Evolutionary conservation across 2,329 filamentous ascomycete genomes (phyloP).

Genomic region (Xylaria hypoxylon): DNA sequence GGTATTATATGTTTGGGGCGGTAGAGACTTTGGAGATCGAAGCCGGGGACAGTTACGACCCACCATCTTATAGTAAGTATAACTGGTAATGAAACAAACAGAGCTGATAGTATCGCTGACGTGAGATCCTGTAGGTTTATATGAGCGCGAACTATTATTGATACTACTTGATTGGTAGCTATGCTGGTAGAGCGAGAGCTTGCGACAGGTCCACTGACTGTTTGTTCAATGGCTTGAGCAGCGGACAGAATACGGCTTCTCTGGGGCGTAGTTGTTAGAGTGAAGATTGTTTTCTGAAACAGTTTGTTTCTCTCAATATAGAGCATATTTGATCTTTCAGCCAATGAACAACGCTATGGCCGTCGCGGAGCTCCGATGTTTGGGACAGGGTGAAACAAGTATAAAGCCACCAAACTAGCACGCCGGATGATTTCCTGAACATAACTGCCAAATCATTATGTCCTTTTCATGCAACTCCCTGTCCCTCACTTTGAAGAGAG

Average conservation of each 20-base stretch:
- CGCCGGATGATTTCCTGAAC: too few relatives aligned
- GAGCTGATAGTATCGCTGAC: background rate
- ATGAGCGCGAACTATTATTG: constrained; percentile 10
- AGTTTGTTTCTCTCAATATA: background rate
- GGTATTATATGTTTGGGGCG: background rate
- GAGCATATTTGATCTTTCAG: too few relatives aligned
- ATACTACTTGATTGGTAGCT: background rate
- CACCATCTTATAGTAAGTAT: constrained; percentile 20
- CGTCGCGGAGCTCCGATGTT: background rate
- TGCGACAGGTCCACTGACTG: background rate
- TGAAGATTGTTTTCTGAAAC: background rate
- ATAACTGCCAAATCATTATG: too few relatives aligned
- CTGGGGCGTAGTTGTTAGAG: background rate
- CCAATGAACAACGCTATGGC: background rate
- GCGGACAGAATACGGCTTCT: background rate
- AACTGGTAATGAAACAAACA: background rate
- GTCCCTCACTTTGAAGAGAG: background rate
- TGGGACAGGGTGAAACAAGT: background rate
- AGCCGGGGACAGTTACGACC: background rate
- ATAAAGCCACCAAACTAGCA: background rate
- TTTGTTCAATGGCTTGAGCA: background rate
- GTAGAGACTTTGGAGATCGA: background rate
- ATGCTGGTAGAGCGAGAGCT: background rate
- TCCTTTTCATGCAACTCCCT: too few relatives aligned
- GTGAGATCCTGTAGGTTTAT: background rate